Evolutionary conservation across 345 rosid genomes (phyloP).

Genomic region (Gossypium sturtianum): DNA sequence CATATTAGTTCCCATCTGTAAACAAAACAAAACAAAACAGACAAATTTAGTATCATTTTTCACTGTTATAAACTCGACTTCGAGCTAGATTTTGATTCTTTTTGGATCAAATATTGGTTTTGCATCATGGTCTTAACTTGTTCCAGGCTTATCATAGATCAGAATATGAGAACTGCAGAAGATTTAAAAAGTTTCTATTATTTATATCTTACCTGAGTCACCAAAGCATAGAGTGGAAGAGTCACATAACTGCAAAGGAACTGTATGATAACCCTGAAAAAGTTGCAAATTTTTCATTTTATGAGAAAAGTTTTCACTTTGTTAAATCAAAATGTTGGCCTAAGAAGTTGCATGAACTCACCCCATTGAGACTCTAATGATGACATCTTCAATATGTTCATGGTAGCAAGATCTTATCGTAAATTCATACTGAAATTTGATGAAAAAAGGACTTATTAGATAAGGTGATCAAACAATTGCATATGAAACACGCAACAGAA

Average conservation of each 20-base stretch:
- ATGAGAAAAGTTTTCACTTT: neutral
- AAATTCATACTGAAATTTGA: constrained; percentile 53
- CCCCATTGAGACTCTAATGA: constrained; percentile 79
- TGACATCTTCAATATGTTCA: constrained; percentile 36
- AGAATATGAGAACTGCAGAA: neutral
- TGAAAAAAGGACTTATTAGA: neutral
- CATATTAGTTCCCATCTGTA: constrained; percentile 89
- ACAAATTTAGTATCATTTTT: neutral
- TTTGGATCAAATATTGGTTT: neutral
- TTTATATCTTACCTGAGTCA: constrained; percentile 60
- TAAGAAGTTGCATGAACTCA: constrained; percentile 23
- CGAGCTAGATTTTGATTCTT: neutral
- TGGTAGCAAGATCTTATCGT: constrained; percentile 55
- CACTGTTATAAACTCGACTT: neutral
- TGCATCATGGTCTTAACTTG: neutral
- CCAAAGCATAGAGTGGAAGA: constrained; percentile 92
- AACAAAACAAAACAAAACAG: neutral
- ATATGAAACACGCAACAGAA: neutral
- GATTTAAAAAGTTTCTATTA: neutral
- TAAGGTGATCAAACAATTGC: neutral
- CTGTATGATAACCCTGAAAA: constrained; percentile 68
- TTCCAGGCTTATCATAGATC: neutral
- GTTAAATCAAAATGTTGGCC: neutral
- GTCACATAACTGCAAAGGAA: constrained; percentile 90
- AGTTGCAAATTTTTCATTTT: neutral